These are phyloP conservation scores for Trichoderma sp. DNA, from an alignment of 2,329 filamentous ascomycete genomes.

Conservation along the genomic window DNA sequence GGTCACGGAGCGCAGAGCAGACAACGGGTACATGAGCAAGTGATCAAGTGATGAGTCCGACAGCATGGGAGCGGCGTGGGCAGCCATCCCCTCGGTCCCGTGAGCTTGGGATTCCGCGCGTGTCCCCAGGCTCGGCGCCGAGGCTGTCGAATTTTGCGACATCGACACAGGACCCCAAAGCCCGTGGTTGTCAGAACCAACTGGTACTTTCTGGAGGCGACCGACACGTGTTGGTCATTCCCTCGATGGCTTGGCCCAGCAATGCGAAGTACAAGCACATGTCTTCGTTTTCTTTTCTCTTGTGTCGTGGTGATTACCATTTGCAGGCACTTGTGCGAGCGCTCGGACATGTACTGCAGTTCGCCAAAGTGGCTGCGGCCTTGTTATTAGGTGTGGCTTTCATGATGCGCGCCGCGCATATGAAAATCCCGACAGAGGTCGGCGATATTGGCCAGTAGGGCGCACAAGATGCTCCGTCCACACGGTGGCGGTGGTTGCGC, in stretches of 20 bases:
- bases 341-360: background rate
- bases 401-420: background rate
- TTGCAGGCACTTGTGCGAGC: background rate
- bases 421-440: background rate
- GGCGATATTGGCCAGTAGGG: conserved; percentile 6
- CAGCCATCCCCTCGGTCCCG: conserved; percentile 5
- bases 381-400: background rate
- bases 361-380: background rate
- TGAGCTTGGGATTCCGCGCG: conserved; percentile 12
- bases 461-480: background rate
- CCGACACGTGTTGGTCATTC: background rate
- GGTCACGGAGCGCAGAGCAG: conserved; percentile 9
- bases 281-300: background rate
- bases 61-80: conserved; percentile 8
- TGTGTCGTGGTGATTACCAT: background rate
- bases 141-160: conserved; percentile 1
- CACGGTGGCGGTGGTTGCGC: background rate
- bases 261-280: background rate
- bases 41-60: conserved; percentile 11
- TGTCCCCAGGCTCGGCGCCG: conserved; percentile 5
- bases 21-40: conserved; percentile 14
- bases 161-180: background rate
- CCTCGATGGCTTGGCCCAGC: background rate
- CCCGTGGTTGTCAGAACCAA: background rate
- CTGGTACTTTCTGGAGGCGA: background rate